These are phyloP conservation scores for Apiospora sp. DNA, from an alignment of 2,329 filamentous ascomycete genomes.

Conservation along the genomic window DNA sequence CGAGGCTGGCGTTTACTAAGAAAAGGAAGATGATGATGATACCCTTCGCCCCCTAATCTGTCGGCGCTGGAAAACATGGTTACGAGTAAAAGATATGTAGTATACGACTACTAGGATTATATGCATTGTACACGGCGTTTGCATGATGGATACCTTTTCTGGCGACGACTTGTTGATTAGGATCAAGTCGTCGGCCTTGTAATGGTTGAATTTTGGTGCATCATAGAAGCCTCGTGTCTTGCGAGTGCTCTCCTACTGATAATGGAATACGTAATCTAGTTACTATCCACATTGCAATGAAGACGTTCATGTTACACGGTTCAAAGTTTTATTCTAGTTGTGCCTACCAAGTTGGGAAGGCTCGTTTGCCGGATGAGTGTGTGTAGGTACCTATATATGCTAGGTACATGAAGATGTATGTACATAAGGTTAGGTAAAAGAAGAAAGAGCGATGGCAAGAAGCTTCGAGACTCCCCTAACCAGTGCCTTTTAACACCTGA, in stretches of 20 bases:
- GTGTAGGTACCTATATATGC: no score
- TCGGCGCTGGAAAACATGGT: constrained; percentile 3
- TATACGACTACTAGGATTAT: constrained; percentile 10
- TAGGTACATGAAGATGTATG: no score
- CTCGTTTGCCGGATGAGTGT: no score
- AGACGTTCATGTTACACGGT: neutral
- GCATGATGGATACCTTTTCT: neutral
- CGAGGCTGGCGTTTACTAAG: constrained; percentile 9
- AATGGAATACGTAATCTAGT: neutral
- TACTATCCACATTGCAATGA: neutral
- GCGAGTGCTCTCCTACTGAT: neutral
- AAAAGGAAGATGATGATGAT: neutral
- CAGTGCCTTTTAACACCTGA: no score
- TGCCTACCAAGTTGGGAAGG: neutral
- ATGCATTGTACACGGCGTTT: neutral
- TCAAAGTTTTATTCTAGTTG: neutral
- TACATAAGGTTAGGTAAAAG: no score
- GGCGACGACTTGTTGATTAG: neutral
- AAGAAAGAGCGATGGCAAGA: no score
- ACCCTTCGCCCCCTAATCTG: neutral
- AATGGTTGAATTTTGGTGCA: neutral
- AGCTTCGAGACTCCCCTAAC: no score
- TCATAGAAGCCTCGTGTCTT: neutral
- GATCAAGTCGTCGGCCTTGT: neutral
- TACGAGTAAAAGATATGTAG: neutral